These are phyloP conservation scores for Penicillium desertorum DNA, from an alignment of 495 filamentous ascomycete species.

Conservation along the genomic window DNA sequence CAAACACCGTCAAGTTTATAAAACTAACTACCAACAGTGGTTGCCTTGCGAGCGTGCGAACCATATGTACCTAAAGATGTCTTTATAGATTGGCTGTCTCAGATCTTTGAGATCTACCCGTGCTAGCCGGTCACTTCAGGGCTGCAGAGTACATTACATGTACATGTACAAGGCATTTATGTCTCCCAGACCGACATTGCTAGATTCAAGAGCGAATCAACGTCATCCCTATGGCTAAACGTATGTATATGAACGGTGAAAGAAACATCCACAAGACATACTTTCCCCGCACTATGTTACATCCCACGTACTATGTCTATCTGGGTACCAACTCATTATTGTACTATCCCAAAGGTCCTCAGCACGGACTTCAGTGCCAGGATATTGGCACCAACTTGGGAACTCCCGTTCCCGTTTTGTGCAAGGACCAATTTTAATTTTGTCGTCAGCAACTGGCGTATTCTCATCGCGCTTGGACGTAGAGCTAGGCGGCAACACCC, in stretches of 20 bases:
- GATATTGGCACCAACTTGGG: neutral
- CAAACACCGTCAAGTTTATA: neutral
- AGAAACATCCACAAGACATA: neutral
- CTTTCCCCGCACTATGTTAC: neutral
- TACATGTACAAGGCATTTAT: neutral
- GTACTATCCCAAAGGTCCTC: neutral
- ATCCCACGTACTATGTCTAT: neutral
- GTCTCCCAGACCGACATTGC: neutral
- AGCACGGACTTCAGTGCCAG: neutral
- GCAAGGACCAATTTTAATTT: constrained; percentile 1
- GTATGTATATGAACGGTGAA: neutral
- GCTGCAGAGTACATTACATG: neutral
- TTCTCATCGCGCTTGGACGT: neutral
- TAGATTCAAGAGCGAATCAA: neutral
- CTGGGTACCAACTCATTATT: neutral
- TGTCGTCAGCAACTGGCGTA: neutral
- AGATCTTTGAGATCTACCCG: neutral
- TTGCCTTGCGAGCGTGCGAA: constrained; percentile 10
- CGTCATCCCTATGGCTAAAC: neutral
- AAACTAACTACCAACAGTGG: neutral
- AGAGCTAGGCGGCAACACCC: neutral
- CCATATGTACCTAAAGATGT: neutral
- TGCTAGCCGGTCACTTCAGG: neutral
- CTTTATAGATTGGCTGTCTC: constrained; percentile 3
- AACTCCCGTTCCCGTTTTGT: neutral